phyloP scores from a whole-genome alignment of 306 rosid species.

The Betula pendula region DNA sequence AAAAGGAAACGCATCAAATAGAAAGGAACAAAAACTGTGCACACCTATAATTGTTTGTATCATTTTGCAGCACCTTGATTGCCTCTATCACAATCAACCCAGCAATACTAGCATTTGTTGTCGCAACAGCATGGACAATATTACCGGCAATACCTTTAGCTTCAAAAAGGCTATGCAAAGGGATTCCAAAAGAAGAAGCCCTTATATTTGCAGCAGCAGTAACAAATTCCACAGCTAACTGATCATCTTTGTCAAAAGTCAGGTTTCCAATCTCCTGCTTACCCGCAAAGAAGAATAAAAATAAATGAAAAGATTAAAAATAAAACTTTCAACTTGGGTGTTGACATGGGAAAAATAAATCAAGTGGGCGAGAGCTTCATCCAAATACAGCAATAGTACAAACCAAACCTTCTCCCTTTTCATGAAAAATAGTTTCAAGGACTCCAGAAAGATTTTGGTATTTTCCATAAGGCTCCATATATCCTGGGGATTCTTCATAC shows the following conservation, averaged over 20 bases:
- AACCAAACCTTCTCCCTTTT: conserved; percentile 75
- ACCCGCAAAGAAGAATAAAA: conserved; percentile 6
- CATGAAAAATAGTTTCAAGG: conserved; percentile 69
- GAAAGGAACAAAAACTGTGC: conserved; percentile 28
- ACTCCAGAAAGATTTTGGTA: conserved; percentile 75
- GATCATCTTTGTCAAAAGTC: conserved; percentile 97
- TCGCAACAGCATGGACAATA: conserved; percentile 98
- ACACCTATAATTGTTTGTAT: conserved; percentile 70
- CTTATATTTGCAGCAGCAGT: conserved; percentile 97
- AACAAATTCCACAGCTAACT: conserved; percentile 94
- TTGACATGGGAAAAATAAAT: conserved; percentile 8
- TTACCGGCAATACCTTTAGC: conserved; percentile 99
- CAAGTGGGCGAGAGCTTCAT: conserved; percentile 20
- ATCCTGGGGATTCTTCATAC: conserved; percentile 98
- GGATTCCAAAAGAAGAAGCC: conserved; percentile 89
- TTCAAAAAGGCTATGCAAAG: conserved; percentile 95
- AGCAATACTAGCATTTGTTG: conserved; percentile 94
- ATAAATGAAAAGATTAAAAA: not conserved
- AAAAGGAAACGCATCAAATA: not conserved
- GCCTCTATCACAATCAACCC: conserved; percentile 98
- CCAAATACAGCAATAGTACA: conserved; percentile 23
- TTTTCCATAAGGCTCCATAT: conserved; percentile 89
- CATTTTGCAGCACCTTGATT: conserved; percentile 84
- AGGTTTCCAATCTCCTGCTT: conserved; percentile 85
- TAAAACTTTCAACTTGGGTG: not conserved